Conservation (phyloP, 1,284 basidiomycete genomes). For the Kwoniella shivajii region DNA sequence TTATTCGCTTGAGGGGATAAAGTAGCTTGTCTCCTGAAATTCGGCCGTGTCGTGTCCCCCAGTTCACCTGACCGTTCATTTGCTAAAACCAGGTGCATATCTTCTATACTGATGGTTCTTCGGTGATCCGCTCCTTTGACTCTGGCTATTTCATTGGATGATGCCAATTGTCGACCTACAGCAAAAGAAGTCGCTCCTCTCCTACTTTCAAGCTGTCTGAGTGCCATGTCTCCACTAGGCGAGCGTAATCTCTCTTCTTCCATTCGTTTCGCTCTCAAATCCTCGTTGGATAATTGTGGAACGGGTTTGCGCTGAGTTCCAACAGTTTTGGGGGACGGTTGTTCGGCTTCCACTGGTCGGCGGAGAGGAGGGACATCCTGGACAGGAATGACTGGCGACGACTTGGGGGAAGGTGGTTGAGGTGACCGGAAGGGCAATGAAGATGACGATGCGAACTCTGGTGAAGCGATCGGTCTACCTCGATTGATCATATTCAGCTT, state of each 20-base stretch:
- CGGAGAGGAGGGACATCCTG: not conserved
- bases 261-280: constrained; percentile 3
- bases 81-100: constrained; percentile 11
- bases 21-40: constrained; percentile 9
- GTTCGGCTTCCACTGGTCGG: not conserved
- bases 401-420: constrained; percentile 14
- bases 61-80: not conserved
- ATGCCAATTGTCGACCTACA: not conserved
- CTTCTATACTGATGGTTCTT: constrained; percentile 15
- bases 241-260: not conserved
- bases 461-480: constrained; percentile 31
- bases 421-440: constrained; percentile 15
- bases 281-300: constrained; percentile 13
- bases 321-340: not conserved
- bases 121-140: constrained; percentile 6
- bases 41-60: not conserved
- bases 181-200: not conserved
- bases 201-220: not conserved
- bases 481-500: constrained; percentile 25
- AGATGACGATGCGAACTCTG: constrained; percentile 19
- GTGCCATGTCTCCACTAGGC: not conserved
- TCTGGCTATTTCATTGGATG: not conserved
- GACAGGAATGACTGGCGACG: not conserved
- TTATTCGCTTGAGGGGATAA: not conserved
- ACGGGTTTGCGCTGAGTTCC: constrained; percentile 9